Evolutionary conservation across 2,329 filamentous ascomycete species (phyloP).

Genomic region (Pestalotiopsis sp.): DNA sequence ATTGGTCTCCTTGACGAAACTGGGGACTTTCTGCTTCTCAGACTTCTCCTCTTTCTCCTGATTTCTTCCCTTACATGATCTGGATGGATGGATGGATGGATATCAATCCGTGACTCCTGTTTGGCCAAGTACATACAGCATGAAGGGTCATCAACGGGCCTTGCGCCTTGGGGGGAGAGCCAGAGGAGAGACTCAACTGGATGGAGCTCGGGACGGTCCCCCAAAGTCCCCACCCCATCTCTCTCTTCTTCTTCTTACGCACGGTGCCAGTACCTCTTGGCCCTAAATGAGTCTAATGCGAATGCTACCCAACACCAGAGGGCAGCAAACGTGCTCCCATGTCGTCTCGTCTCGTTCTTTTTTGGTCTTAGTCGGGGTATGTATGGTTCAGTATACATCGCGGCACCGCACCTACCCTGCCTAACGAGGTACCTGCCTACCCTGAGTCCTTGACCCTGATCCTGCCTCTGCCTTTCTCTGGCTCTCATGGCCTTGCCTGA

Average conservation of each 20-base stretch:
- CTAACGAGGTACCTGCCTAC: background rate
- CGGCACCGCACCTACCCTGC: background rate
- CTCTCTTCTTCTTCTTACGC: background rate
- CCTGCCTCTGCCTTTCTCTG: background rate
- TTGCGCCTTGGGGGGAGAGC: background rate
- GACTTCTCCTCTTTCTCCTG: background rate
- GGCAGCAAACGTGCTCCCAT: background rate
- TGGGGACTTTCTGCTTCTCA: background rate
- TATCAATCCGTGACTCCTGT: background rate
- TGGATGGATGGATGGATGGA: background rate
- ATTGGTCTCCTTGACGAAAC: background rate
- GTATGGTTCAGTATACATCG: background rate
- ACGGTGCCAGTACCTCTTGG: background rate
- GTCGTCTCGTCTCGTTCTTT: background rate
- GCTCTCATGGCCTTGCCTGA: background rate
- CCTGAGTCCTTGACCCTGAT: background rate
- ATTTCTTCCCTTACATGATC: background rate
- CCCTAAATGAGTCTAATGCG: background rate
- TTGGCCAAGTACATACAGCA: background rate
- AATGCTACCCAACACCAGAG: slow-evolving; percentile 1
- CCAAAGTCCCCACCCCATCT: background rate
- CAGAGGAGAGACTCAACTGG: too few relatives aligned
- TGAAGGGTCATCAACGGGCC: background rate
- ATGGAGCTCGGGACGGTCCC: background rate
- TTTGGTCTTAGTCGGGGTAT: background rate